These are phyloP conservation scores for Blastobotrys raffinosifermentans DNA, from an alignment of 1,139 yeast species.

Conservation along the genomic window DNA sequence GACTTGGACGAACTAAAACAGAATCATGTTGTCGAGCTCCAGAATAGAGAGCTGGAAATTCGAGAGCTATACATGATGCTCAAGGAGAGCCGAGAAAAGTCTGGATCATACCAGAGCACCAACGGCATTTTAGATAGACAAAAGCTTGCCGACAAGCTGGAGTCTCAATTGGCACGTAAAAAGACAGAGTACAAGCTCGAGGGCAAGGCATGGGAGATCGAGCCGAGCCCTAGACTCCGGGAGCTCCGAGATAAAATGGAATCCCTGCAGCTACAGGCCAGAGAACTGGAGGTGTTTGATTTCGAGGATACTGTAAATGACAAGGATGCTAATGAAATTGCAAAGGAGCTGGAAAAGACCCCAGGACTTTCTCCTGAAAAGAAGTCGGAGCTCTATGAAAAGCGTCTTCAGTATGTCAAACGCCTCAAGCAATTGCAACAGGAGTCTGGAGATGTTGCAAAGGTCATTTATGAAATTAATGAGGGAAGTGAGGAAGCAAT, in stretches of 20 bases:
- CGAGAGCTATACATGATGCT: conserved; percentile 75
- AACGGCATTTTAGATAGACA: conserved; percentile 34
- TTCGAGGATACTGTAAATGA: conserved; percentile 43
- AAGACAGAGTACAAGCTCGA: conserved; percentile 54
- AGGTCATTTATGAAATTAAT: conserved; percentile 13
- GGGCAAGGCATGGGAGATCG: conserved; percentile 53
- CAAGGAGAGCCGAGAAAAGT: conserved; percentile 32
- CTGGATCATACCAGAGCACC: conserved; percentile 15
- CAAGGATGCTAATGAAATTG: conserved; percentile 11
- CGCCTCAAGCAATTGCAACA: conserved; percentile 29
- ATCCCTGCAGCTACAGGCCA: conserved; percentile 73
- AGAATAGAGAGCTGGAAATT: conserved; percentile 81
- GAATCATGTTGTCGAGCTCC: conserved; percentile 68
- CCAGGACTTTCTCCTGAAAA: conserved; percentile 13
- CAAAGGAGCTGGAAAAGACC: conserved; percentile 12
- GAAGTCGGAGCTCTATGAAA: conserved; percentile 24
- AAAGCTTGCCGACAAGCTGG: conserved; percentile 40
- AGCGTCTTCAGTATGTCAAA: conserved; percentile 23
- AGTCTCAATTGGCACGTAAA: conserved; percentile 55
- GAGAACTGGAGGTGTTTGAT: conserved; percentile 82
- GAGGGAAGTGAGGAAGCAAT: conserved; percentile 2
- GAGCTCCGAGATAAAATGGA: conserved; percentile 82
- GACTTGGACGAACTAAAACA: conserved; percentile 68
- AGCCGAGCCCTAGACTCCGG: conserved; percentile 72
- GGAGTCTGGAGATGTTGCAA: conserved; percentile 30